Percentiles rank a stretch among this genome's conserved stretches.
These are phyloP conservation scores for Fragilaria crotonensis DNA, from an alignment of 108 stramenopile genomes.

Conservation along the genomic window DNA sequence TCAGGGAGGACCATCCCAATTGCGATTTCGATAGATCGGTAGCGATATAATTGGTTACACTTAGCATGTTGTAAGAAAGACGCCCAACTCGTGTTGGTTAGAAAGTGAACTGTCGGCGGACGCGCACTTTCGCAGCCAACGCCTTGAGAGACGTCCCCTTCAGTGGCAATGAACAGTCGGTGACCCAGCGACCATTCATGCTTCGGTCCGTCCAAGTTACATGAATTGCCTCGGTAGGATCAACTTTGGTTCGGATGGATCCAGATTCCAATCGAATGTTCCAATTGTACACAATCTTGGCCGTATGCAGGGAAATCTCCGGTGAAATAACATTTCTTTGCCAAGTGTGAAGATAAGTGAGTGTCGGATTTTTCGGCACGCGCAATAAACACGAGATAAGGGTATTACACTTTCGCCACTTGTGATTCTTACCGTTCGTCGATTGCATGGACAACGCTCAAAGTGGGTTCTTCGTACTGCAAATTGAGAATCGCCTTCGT, in stretches of 20 bases:
- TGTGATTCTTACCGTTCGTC: constrained; percentile 28
- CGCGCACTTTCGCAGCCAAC: constrained; percentile 39
- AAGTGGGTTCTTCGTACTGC: constrained; percentile 34
- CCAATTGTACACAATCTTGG: constrained; percentile 46
- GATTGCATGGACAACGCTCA: constrained; percentile 34
- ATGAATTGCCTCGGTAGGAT: constrained; percentile 36
- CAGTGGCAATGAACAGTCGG: constrained; percentile 42
- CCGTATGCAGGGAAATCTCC: constrained; percentile 37
- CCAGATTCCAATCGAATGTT: constrained; percentile 26
- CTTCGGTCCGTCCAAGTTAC: constrained; percentile 45
- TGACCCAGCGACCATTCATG: constrained; percentile 25
- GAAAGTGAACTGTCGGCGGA: constrained; percentile 49
- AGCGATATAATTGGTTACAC: no score
- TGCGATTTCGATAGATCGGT: not conserved
- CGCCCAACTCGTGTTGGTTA: no score
- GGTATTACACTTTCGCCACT: not conserved
- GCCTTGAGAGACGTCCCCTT: constrained; percentile 25
- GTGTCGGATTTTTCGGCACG: constrained; percentile 1
- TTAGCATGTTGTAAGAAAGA: no score
- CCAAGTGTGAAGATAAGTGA: not conserved
- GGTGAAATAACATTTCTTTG: constrained; percentile 43
- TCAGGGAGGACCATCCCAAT: not conserved
- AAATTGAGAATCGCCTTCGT: constrained; percentile 44
- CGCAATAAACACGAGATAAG: not conserved
- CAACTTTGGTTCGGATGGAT: constrained; percentile 30